Conservation (phyloP, 2,329 filamentous ascomycete genomes). For the Neoscytalidium dimidiatum region DNA sequence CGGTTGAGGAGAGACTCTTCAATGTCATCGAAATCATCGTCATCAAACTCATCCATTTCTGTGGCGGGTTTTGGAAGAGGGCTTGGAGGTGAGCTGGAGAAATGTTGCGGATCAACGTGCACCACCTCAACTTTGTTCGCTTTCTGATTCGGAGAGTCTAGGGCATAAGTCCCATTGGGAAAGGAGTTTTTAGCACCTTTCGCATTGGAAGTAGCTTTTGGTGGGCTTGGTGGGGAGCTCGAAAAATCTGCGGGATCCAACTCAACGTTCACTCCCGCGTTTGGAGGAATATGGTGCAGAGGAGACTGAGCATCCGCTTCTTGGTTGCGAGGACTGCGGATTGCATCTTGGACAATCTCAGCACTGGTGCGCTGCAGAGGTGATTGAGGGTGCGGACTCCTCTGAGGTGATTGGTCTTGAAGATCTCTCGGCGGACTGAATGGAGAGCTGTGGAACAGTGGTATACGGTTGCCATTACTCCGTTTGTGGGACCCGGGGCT, state of each 20-base stretch:
- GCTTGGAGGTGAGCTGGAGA: background rate
- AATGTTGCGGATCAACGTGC: background rate
- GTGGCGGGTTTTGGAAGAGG: background rate
- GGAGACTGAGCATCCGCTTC: background rate
- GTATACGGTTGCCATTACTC: background rate
- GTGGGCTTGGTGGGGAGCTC: slow-evolving; percentile 1
- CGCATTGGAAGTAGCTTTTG: background rate
- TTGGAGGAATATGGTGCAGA: background rate
- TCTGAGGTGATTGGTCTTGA: background rate
- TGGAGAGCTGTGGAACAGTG: slow-evolving; percentile 13
- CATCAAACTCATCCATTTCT: slow-evolving; percentile 7
- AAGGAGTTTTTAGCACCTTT: background rate
- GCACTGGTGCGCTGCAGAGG: background rate
- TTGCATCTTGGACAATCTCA: background rate
- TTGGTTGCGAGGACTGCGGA: background rate
- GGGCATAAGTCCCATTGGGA: background rate
- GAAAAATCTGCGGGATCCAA: background rate
- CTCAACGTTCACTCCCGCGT: background rate
- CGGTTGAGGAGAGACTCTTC: slow-evolving; percentile 2
- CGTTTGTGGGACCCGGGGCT: background rate
- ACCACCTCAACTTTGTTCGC: background rate
- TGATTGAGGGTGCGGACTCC: background rate
- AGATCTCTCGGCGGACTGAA: background rate
- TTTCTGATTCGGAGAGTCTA: background rate
- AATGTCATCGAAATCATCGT: slow-evolving; percentile 10